Percentiles rank a stretch among this genome's conserved stretches.
Evolutionary conservation across 2,329 filamentous ascomycete genomes (phyloP).

Genomic region (Ascochyta clinopodiicola): DNA sequence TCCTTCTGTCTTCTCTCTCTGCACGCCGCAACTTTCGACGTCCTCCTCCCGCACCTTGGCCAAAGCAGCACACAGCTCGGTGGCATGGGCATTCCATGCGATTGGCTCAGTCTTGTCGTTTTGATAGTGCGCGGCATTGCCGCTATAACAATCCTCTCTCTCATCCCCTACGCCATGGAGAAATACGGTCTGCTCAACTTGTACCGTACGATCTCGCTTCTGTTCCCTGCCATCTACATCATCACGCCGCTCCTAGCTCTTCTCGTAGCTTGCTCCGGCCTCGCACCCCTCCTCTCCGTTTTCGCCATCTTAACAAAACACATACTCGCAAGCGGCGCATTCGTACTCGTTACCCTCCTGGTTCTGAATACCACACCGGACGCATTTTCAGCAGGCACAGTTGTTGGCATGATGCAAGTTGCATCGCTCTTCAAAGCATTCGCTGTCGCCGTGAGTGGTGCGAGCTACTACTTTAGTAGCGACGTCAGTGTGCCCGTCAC

Average conservation of each 20-base stretch:
- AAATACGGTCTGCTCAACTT: conserved; percentile 52
- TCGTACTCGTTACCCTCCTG: conserved; percentile 54
- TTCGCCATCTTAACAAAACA: conserved; percentile 53
- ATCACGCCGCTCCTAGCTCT: conserved; percentile 50
- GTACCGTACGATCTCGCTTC: conserved; percentile 50
- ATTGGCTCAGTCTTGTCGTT: conserved; percentile 52
- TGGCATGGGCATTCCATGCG: conserved; percentile 56
- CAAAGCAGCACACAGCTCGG: conserved; percentile 54
- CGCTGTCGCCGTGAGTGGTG: conserved; percentile 54
- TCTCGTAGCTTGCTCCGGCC: conserved; percentile 42
- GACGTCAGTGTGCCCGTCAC: conserved; percentile 53
- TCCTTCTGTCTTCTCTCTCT: conserved; percentile 63
- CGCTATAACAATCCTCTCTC: conserved; percentile 48
- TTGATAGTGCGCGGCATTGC: conserved; percentile 52
- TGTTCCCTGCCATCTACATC: conserved; percentile 51
- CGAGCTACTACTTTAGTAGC: conserved; percentile 54
- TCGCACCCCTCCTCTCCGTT: conserved; percentile 48
- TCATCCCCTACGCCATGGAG: conserved; percentile 47
- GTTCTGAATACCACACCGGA: conserved; percentile 57
- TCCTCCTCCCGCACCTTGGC: conserved; percentile 56
- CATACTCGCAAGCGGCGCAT: conserved; percentile 50
- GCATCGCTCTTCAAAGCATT: conserved; percentile 56
- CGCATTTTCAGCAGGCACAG: conserved; percentile 54
- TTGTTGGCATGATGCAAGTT: conserved; percentile 57
- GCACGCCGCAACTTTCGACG: conserved; percentile 61